Evolutionary conservation across 805 yeast genomes (phyloP).

Genomic region (Ogataea neopini): DNA sequence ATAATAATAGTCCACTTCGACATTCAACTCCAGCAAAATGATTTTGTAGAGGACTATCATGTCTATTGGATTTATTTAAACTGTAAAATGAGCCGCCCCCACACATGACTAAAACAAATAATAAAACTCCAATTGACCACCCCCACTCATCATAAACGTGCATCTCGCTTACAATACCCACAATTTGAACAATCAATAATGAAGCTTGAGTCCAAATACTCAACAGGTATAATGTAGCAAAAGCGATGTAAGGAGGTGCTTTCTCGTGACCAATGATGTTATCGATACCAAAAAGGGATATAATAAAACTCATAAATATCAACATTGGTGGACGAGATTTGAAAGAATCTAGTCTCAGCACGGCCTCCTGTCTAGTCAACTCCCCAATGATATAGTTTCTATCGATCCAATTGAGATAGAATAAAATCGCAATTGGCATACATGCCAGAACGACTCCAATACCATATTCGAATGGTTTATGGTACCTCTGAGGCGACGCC

Average conservation of each 20-base stretch:
- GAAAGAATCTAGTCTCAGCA: conserved; percentile 11
- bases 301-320: conserved; percentile 13
- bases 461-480: conserved; percentile 3
- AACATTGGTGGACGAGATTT: conserved; percentile 14
- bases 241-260: conserved; percentile 8
- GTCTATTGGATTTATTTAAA: conserved; percentile 2
- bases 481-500: background rate
- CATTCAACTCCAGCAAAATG: conserved; percentile 6
- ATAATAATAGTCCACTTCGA: conserved; percentile 12
- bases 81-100: conserved; percentile 12
- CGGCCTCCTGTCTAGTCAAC: conserved; percentile 11
- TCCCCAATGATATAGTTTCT: conserved; percentile 11
- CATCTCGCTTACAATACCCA: conserved; percentile 11
- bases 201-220: conserved; percentile 19
- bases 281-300: conserved; percentile 18
- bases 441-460: conserved; percentile 6
- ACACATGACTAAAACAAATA: conserved; percentile 6
- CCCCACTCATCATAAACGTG: conserved; percentile 11
- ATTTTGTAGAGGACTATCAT: background rate
- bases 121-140: conserved; percentile 13
- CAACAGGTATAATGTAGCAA: conserved; percentile 12
- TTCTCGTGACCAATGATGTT: conserved; percentile 9
- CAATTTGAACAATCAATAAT: conserved; percentile 17
- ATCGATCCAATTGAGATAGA: conserved; percentile 19
- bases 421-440: conserved; percentile 10